Conservation (phyloP, 228 moss, liverwort and hornwort genomes). For the Sphagnum fallax region DNA sequence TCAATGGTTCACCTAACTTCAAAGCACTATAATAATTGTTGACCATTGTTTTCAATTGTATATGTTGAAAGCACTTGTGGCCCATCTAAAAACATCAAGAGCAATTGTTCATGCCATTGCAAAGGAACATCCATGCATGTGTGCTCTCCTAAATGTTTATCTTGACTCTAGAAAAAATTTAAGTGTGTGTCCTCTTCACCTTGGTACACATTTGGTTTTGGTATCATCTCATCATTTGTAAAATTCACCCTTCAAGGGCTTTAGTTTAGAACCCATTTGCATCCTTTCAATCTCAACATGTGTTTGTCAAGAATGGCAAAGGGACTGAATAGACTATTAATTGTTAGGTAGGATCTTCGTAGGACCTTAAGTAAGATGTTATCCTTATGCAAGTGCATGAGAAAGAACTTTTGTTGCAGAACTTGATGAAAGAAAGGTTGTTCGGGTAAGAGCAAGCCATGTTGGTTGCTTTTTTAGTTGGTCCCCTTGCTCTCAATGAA, state of each 20-base stretch:
- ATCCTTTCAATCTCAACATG: no score
- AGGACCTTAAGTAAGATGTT: neutral
- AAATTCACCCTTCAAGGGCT: no score
- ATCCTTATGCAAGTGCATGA: conserved; percentile 40
- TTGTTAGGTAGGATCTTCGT: neutral
- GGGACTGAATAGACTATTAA: neutral
- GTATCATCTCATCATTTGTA: neutral
- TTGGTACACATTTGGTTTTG: neutral
- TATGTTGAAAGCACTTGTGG: conserved; percentile 86
- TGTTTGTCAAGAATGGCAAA: neutral
- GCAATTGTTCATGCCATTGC: conserved; percentile 72
- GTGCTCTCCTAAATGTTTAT: conserved; percentile 73
- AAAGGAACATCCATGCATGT: conserved; percentile 70
- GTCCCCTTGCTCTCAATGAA: conserved; percentile 63
- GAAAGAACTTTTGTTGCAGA: conserved; percentile 74
- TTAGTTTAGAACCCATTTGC: no score
- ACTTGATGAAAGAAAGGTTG: conserved; percentile 51
- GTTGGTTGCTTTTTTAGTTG: no score
- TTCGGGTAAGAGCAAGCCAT: conserved; percentile 40
- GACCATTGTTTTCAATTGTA: conserved; percentile 1
- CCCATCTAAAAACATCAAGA: conserved; percentile 65
- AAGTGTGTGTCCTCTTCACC: conserved; percentile 2
- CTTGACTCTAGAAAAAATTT: conserved; percentile 60
- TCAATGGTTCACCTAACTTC: neutral
- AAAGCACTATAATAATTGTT: neutral